Percentiles rank a stretch among this genome's conserved stretches.
phyloP scores from a whole-genome alignment of 176 grass and related monocot species.

The Lolium perenne region DNA sequence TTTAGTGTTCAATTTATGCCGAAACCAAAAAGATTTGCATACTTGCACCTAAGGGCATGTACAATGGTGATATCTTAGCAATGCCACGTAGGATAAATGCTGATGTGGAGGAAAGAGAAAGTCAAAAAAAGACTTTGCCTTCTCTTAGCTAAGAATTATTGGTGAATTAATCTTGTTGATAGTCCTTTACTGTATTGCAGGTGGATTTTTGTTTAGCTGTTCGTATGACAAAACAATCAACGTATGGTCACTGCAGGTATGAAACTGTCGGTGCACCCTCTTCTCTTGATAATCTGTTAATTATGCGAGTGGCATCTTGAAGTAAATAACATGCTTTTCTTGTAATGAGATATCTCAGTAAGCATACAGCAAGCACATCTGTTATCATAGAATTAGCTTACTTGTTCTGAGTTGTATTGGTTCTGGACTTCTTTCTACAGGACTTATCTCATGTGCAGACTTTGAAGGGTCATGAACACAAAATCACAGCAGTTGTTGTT shows the following conservation, averaged over 20 bases:
- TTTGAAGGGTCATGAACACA: slow-evolving; percentile 86
- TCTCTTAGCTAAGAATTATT: not conserved
- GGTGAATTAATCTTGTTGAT: slow-evolving; percentile 24
- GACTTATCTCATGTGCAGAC: slow-evolving; percentile 83
- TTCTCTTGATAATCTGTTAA: slow-evolving; percentile 15
- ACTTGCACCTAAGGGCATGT: not conserved
- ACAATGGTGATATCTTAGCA: too few species aligned
- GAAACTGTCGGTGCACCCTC: slow-evolving; percentile 32
- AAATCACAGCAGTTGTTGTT: slow-evolving; percentile 72
- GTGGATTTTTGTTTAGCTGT: slow-evolving; percentile 90
- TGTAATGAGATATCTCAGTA: slow-evolving; percentile 29
- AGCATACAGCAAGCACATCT: not conserved
- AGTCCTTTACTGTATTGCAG: slow-evolving; percentile 51
- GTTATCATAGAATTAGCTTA: slow-evolving; percentile 8
- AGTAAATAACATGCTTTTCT: slow-evolving; percentile 29
- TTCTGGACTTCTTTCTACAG: slow-evolving; percentile 53
- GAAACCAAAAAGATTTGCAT: not conserved
- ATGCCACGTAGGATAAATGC: too few species aligned
- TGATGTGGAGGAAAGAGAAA: too few species aligned
- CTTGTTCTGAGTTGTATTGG: slow-evolving; percentile 32
- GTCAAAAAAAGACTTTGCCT: too few species aligned
- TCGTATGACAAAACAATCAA: slow-evolving; percentile 98
- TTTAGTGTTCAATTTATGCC: slow-evolving; percentile 14
- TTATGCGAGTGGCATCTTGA: slow-evolving; percentile 20
- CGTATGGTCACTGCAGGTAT: slow-evolving; percentile 90